phyloP scores from a whole-genome alignment of 2,329 filamentous ascomycete genomes.

The Calonectria crousiana region DNA sequence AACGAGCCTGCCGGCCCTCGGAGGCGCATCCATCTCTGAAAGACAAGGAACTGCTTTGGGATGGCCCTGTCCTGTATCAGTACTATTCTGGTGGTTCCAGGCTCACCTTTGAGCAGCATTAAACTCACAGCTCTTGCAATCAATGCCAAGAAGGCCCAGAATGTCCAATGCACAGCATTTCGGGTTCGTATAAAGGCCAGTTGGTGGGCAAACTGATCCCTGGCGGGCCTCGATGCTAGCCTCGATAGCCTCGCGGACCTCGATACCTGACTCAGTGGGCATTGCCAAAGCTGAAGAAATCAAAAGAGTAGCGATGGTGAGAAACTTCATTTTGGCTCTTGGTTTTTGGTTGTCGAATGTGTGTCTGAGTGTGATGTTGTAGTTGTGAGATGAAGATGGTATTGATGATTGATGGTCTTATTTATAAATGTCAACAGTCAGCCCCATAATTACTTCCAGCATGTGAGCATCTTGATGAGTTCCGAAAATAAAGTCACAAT shows the following conservation, averaged over 20 bases:
- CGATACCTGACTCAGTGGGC: neutral
- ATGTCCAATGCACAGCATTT: neutral
- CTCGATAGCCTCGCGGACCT: neutral
- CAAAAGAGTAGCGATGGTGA: neutral
- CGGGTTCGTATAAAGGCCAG: neutral
- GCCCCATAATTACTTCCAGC: neutral
- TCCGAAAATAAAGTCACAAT: neutral
- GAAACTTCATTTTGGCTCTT: neutral
- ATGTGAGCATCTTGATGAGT: neutral
- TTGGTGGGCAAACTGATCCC: neutral
- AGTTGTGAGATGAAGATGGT: neutral
- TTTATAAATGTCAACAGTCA: neutral
- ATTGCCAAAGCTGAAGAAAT: neutral
- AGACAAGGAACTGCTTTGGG: neutral
- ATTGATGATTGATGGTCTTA: neutral
- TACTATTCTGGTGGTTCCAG: neutral
- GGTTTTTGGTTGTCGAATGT: neutral
- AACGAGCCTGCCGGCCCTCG: constrained; percentile 1
- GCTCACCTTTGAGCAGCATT: neutral
- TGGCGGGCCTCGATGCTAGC: neutral
- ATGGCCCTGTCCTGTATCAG: neutral
- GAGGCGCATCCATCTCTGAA: neutral
- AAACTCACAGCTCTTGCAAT: constrained; percentile 4
- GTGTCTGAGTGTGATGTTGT: neutral
- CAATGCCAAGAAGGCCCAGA: neutral